These are phyloP conservation scores for Tulasnella sp. DNA, from an alignment of 768 basidiomycete genomes.

Conservation along the genomic window DNA sequence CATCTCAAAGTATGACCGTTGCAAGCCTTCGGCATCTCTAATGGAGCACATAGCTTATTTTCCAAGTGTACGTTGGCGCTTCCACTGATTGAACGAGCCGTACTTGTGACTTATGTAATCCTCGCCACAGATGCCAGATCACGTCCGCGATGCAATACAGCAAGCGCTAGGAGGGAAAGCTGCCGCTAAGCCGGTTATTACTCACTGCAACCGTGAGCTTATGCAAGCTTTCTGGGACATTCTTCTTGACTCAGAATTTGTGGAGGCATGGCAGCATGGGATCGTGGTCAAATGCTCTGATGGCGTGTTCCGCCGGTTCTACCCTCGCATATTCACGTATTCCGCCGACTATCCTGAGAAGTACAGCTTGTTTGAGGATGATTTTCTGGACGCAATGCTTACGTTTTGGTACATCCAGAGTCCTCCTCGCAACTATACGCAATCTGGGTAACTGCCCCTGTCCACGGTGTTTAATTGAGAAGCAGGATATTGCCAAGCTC, in stretches of 20 bases:
- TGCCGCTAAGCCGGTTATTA: background rate
- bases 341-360: slow-evolving; percentile 44
- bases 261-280: slow-evolving; percentile 28
- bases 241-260: slow-evolving; percentile 28
- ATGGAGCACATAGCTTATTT: slow-evolving; percentile 21
- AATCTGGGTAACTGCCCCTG: slow-evolving; percentile 37
- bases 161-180: background rate
- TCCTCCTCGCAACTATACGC: slow-evolving; percentile 9
- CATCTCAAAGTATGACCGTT: slow-evolving; percentile 13
- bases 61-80: slow-evolving; percentile 6
- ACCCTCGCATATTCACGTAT: slow-evolving; percentile 39
- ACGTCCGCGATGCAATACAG: slow-evolving; percentile 9
- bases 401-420: slow-evolving; percentile 3
- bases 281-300: slow-evolving; percentile 25
- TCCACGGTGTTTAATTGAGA: slow-evolving; percentile 36
- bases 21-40: background rate
- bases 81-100: too few species aligned
- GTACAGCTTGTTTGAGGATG: slow-evolving; percentile 31
- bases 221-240: slow-evolving; percentile 26
- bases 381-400: too few species aligned
- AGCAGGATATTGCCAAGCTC: slow-evolving; percentile 26
- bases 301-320: slow-evolving; percentile 31
- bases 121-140: slow-evolving; percentile 10
- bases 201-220: slow-evolving; percentile 27
- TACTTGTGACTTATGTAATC: too few species aligned